phyloP scores from a whole-genome alignment of 768 basidiomycete species.

The Podaxis mareebaensis region DNA sequence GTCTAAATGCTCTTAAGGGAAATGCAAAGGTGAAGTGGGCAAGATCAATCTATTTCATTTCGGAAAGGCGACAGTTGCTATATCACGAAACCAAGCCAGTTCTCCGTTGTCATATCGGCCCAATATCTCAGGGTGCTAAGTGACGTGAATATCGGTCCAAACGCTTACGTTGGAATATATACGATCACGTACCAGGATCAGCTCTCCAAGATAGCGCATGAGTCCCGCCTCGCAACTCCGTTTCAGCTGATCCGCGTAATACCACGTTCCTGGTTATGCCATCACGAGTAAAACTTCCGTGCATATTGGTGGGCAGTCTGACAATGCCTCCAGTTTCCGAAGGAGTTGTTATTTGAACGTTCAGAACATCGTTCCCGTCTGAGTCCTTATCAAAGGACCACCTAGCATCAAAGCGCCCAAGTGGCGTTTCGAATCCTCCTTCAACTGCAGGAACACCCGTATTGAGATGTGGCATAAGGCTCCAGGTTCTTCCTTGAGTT shows the following conservation, averaged over 20 bases:
- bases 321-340: conserved; percentile 1
- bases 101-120: background rate
- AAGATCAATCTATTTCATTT: too few species aligned
- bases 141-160: background rate
- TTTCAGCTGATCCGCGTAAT: conserved; percentile 4
- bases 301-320: conserved; percentile 6
- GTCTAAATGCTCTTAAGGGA: too few species aligned
- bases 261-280: conserved; percentile 2
- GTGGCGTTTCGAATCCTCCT: conserved; percentile 53
- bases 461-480: conserved; percentile 43
- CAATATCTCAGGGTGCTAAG: background rate
- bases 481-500: conserved; percentile 49
- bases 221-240: conserved; percentile 4
- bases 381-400: conserved; percentile 33
- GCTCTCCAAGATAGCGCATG: conserved; percentile 9
- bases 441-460: conserved; percentile 41
- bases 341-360: conserved; percentile 4
- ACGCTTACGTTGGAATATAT: background rate
- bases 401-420: conserved; percentile 51
- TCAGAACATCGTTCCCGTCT: conserved; percentile 6
- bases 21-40: too few species aligned
- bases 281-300: conserved; percentile 2
- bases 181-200: background rate
- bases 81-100: too few species aligned
- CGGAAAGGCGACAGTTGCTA: too few species aligned